Evolutionary conservation across 2,329 filamentous ascomycete genomes (phyloP).

Genomic region (Bimuria novae-zelandiae): DNA sequence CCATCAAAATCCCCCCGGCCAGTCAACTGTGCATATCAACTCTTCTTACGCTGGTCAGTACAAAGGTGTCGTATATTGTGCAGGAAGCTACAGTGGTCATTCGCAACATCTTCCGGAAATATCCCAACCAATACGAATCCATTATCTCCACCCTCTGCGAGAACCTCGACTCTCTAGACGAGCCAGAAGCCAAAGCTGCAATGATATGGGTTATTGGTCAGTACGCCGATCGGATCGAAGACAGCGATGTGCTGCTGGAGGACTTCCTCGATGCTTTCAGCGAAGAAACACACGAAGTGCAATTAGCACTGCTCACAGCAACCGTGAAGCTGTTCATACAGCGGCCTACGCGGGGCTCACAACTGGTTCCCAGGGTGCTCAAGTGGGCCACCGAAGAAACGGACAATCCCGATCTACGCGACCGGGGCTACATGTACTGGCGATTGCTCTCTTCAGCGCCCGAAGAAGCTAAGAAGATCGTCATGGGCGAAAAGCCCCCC

Average conservation of each 20-base stretch:
- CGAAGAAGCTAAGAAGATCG: constrained; percentile 79
- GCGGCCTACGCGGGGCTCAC: constrained; percentile 89
- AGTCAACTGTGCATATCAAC: constrained; percentile 90
- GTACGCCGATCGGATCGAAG: constrained; percentile 96
- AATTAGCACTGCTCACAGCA: constrained; percentile 89
- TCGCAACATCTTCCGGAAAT: constrained; percentile 98
- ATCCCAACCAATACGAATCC: constrained; percentile 97
- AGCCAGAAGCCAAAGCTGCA: constrained; percentile 95
- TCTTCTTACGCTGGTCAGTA: constrained; percentile 88
- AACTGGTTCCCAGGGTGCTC: constrained; percentile 89
- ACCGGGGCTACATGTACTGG: constrained; percentile 99
- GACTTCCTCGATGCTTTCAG: constrained; percentile 94
- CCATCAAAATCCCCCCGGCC: constrained; percentile 97
- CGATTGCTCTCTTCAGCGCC: constrained; percentile 91
- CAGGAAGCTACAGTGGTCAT: constrained; percentile 99
- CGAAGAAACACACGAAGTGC: constrained; percentile 94
- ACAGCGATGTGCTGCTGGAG: constrained; percentile 89
- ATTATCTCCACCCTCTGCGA: constrained; percentile 96
- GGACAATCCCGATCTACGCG: constrained; percentile 96
- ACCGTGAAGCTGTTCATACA: constrained; percentile 99
- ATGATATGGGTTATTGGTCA: constrained; percentile 99
- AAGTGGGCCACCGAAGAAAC: constrained; percentile 99
- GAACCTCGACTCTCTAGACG: constrained; percentile 93
- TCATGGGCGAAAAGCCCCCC: constrained; percentile 96
- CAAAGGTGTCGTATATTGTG: constrained; percentile 98